Evolutionary conservation across 805 yeast genomes (phyloP), one percentile per base, ranked within the genome.

Genomic region (Starmera amethionina): DNA sequence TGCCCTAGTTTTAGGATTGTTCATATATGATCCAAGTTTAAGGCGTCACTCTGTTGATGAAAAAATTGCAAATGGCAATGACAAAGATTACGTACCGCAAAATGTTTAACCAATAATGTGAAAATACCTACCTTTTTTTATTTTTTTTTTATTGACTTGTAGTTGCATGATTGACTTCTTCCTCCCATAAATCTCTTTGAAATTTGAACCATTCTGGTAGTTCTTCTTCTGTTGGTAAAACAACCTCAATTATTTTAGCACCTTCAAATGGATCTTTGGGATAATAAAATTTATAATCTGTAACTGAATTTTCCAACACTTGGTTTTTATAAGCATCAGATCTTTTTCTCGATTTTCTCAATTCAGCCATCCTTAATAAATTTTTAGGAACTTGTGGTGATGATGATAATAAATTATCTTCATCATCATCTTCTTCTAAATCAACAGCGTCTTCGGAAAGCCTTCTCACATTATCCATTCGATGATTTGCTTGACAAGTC

Each of bases 131-230:
- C 5, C 5, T 22, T 22, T 8, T 22, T 22, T 22, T 22, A 2
- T 6, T 22, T 5, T 22, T 8, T 5, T 8, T 6, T 6, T 22
- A 22, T 7, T 6, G 9, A 8, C 9, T 6, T 22, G 27, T 22
- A 22, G 9, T 22, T 22, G 7, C 5, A 4, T 22, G 51, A 11
- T 27, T 32, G 8, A 32, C 8, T 15, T 45, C 68, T 36, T 58
- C 60, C 48, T 82, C 88, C 94, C 90, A 84, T 40, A 64, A 52
- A 44, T 77, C 72, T 43, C 89, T 58, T 42, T 82, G 83, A 28
- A 62, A 58, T 16, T 64, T 64, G 50, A 85, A 84, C 96, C 96
- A 87, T 2, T 55, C 63, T 0, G 95, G 95, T n/a, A 87, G 64
- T 33, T 70, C 64, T 11, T 66, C 59, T 38, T 79, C 87, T 8